Percentiles rank a stretch among this genome's conserved stretches.
These are phyloP conservation scores for Purshia tridentata DNA, from an alignment of 306 rosid genomes.

Conservation along the genomic window DNA sequence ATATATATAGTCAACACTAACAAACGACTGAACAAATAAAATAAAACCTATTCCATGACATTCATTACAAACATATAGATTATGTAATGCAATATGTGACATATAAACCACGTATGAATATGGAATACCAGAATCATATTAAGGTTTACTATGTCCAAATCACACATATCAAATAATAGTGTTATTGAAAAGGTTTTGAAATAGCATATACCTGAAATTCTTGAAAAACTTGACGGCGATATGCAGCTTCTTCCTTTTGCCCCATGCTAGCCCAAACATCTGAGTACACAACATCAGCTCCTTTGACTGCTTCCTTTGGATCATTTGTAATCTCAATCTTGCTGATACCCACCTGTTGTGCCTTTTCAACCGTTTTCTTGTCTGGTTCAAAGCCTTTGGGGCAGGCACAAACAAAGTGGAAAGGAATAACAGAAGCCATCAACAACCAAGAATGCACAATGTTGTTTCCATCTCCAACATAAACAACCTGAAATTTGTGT, in stretches of 20 bases:
- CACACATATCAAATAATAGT: background rate
- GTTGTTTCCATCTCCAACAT: constrained; percentile 98
- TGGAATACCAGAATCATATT: background rate
- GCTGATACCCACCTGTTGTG: constrained; percentile 81
- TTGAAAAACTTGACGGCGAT: constrained; percentile 68
- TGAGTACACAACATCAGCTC: constrained; percentile 88
- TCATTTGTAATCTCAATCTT: constrained; percentile 87
- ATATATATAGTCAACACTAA: background rate
- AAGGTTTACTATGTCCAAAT: background rate
- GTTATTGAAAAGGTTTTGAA: background rate
- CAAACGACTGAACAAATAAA: background rate
- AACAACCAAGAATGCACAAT: constrained; percentile 95
- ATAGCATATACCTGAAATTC: constrained; percentile 73
- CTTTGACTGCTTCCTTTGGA: constrained; percentile 90
- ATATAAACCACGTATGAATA: too few species aligned
- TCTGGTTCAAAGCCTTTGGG: constrained; percentile 97
- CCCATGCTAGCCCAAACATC: constrained; percentile 99
- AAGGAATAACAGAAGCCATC: constrained; percentile 80
- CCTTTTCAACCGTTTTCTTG: constrained; percentile 70
- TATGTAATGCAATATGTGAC: too few species aligned
- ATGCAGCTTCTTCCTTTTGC: constrained; percentile 93
- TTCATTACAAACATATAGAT: too few species aligned
- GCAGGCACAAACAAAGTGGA: constrained; percentile 92
- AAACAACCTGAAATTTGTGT: constrained; percentile 63
- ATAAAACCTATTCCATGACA: background rate